Evolutionary conservation across 306 rosid genomes (phyloP).

Genomic region (Mucuna pruriens): DNA sequence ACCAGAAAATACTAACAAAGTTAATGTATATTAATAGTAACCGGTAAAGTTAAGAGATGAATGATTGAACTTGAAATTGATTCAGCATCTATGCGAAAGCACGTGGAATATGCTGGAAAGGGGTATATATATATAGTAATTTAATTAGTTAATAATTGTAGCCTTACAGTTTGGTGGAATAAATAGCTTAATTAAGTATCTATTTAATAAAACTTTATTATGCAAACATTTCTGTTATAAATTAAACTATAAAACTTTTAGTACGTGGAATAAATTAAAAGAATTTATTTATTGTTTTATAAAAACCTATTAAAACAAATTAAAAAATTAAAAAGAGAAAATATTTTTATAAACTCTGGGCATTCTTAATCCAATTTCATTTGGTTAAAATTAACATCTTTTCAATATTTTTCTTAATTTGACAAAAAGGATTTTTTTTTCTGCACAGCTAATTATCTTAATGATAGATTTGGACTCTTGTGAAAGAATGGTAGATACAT

Average conservation of each 20-base stretch:
- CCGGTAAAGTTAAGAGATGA: background rate
- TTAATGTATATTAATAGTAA: background rate
- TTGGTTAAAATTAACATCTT: background rate
- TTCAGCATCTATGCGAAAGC: background rate
- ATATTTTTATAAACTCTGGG: background rate
- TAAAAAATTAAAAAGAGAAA: background rate
- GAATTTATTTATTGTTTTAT: no score
- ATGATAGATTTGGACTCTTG: background rate
- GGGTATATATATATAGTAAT: no score
- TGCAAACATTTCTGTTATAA: background rate
- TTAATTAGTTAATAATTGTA: background rate
- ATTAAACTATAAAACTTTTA: background rate
- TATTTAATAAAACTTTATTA: background rate
- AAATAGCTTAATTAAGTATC: background rate
- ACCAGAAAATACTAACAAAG: no score
- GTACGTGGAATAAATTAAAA: background rate
- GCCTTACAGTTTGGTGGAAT: background rate
- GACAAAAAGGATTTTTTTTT: background rate
- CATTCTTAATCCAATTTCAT: background rate
- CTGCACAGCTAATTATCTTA: background rate
- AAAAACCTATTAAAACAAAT: background rate
- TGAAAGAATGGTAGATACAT: no score
- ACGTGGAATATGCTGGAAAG: background rate
- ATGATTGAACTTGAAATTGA: background rate
- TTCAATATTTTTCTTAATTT: background rate